Percentiles rank a stretch among this genome's conserved stretches.
Evolutionary conservation across 2,329 filamentous ascomycete genomes (phyloP).

Genomic region (Fusarium hainanense): DNA sequence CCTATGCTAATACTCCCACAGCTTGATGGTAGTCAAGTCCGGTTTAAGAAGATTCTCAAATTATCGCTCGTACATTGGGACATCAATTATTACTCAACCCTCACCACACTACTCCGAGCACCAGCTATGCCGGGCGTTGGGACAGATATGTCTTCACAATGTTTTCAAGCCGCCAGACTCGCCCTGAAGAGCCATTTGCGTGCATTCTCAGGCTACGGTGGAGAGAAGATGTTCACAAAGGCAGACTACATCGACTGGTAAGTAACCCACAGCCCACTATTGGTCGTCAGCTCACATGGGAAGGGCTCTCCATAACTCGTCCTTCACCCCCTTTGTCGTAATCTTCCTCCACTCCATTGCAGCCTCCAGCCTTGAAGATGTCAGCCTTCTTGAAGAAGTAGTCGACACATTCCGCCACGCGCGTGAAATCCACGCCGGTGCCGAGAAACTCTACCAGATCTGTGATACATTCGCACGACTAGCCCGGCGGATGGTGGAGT

Average conservation of each 20-base stretch:
- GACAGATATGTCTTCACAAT: slow-evolving; percentile 25
- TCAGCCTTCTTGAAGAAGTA: slow-evolving; percentile 24
- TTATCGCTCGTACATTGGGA: slow-evolving; percentile 30
- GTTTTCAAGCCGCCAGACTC: slow-evolving; percentile 32
- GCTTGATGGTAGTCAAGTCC: slow-evolving; percentile 22
- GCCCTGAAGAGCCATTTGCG: slow-evolving; percentile 26
- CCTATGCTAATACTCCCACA: not conserved
- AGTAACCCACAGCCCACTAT: not conserved
- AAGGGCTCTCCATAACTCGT: slow-evolving; percentile 39
- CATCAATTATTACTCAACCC: slow-evolving; percentile 39
- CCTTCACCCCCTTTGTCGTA: slow-evolving; percentile 38
- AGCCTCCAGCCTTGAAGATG: slow-evolving; percentile 16
- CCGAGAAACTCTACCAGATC: slow-evolving; percentile 34
- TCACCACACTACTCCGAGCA: slow-evolving; percentile 30
- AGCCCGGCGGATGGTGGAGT: slow-evolving; percentile 32
- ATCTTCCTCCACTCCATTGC: slow-evolving; percentile 35
- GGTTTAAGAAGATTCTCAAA: not conserved
- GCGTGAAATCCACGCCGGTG: slow-evolving; percentile 16
- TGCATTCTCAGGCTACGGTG: slow-evolving; percentile 29
- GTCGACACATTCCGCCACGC: slow-evolving; percentile 26
- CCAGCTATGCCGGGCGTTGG: slow-evolving; percentile 14
- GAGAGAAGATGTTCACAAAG: slow-evolving; percentile 21
- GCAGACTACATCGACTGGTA: slow-evolving; percentile 38
- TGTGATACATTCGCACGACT: slow-evolving; percentile 30
- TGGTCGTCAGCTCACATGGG: not conserved